These are phyloP conservation scores for Suillus sp. DNA, from an alignment of 768 basidiomycete species.

Conservation along the genomic window DNA sequence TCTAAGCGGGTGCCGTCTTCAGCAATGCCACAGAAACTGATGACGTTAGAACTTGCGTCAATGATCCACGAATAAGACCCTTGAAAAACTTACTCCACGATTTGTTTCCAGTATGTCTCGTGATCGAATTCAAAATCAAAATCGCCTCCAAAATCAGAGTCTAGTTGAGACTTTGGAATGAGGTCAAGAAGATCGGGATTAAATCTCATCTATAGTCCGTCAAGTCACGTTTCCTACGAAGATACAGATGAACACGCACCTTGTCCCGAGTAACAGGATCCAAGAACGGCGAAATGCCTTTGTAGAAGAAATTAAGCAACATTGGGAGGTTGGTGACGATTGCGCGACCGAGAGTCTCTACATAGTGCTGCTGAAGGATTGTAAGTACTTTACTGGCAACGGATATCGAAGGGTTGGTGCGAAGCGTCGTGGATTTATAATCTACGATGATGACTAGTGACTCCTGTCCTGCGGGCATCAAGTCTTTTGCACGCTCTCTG, in stretches of 20 bases:
- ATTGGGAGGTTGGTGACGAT: slow-evolving; percentile 80
- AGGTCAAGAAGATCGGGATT: slow-evolving; percentile 82
- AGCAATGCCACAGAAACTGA: slow-evolving; percentile 58
- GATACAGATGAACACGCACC: slow-evolving; percentile 39
- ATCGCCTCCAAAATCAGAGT: slow-evolving; percentile 81
- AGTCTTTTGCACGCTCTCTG: slow-evolving; percentile 87
- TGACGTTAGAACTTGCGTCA: neutral
- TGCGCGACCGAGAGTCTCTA: slow-evolving; percentile 84
- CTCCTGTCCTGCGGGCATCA: slow-evolving; percentile 86
- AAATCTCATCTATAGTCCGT: slow-evolving; percentile 76
- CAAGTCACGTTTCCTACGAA: neutral
- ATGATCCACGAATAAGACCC: neutral
- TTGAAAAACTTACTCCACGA: slow-evolving; percentile 55
- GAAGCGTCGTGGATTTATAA: slow-evolving; percentile 79
- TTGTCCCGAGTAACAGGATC: slow-evolving; percentile 90
- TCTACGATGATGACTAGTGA: slow-evolving; percentile 83
- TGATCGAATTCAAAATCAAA: slow-evolving; percentile 75
- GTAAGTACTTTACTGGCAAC: slow-evolving; percentile 75
- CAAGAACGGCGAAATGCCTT: slow-evolving; percentile 82
- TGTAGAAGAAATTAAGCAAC: slow-evolving; percentile 76
- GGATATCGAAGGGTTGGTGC: slow-evolving; percentile 83
- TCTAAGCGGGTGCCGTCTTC: slow-evolving; percentile 52
- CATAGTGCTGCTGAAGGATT: slow-evolving; percentile 88
- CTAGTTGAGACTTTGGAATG: slow-evolving; percentile 73
- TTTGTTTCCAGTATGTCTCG: slow-evolving; percentile 76